A percentile compares a stretch with the other conserved stretches of the same genome.
phyloP scores from a whole-genome alignment of 345 rosid species.

The Salix udensis region DNA sequence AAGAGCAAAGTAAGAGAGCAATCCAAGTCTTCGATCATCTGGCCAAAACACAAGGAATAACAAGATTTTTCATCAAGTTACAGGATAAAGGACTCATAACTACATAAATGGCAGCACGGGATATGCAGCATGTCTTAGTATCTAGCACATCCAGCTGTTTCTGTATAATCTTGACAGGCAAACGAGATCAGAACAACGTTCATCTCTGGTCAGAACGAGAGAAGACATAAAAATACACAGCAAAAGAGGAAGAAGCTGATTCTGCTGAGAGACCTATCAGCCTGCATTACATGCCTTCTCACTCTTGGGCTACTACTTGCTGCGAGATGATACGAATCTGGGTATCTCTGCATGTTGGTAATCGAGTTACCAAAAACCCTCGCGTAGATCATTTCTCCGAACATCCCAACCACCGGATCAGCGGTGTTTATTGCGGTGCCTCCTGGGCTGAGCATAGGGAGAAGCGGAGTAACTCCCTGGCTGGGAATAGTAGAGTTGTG shows the following conservation, averaged over 20 bases:
- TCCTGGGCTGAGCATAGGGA: constrained; percentile 32
- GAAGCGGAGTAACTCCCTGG: constrained; percentile 36
- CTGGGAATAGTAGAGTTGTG: constrained; percentile 30
- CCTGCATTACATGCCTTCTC: constrained; percentile 69
- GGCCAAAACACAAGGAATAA: neutral
- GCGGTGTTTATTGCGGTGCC: constrained; percentile 31
- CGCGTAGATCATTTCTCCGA: constrained; percentile 60
- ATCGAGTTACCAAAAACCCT: constrained; percentile 56
- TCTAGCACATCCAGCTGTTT: constrained; percentile 10
- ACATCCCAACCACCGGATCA: constrained; percentile 55
- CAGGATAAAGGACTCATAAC: neutral
- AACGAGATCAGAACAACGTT: neutral
- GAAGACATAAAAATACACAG: constrained; percentile 59
- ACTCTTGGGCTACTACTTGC: constrained; percentile 53
- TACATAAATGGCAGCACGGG: constrained; percentile 15
- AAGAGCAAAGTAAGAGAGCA: no score
- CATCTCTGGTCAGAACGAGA: constrained; percentile 49
- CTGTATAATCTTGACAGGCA: constrained; percentile 6
- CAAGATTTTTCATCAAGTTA: neutral
- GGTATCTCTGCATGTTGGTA: constrained; percentile 42
- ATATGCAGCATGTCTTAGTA: neutral
- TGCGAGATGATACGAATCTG: constrained; percentile 47
- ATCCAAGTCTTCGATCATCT: neutral
- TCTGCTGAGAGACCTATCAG: constrained; percentile 67
- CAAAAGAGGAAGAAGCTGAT: constrained; percentile 71